Conservation (phyloP, 2,329 filamentous ascomycete species). For the Diaporthe australafricana region DNA sequence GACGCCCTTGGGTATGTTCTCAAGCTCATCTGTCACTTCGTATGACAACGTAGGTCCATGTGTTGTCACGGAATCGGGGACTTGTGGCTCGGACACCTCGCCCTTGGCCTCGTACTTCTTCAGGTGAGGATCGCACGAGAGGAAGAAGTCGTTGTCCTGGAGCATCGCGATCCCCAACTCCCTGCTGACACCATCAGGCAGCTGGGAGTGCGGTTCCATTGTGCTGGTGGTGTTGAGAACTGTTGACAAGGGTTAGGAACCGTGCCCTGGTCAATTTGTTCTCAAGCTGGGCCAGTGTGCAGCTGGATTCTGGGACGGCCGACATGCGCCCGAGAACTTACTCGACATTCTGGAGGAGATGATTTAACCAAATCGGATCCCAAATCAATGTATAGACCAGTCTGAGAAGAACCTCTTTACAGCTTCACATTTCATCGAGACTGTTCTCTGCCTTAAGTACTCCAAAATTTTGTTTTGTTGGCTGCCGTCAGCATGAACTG, state of each 20-base stretch:
- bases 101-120: conserved; percentile 53
- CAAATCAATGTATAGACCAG: not conserved
- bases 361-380: not conserved
- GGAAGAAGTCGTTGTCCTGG: conserved; percentile 64
- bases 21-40: conserved; percentile 43
- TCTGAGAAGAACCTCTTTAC: not conserved
- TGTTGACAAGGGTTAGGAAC: conserved; percentile 32
- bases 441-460: not conserved
- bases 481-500: not conserved
- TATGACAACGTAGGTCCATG: conserved; percentile 42
- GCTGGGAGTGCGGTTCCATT: conserved; percentile 55
- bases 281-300: not conserved
- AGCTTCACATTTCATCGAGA: not conserved
- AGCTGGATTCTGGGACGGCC: too few relatives aligned
- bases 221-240: conserved; percentile 58
- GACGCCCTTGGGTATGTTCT: conserved; percentile 52
- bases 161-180: conserved; percentile 57
- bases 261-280: not conserved
- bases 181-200: conserved; percentile 52
- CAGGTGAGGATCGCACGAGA: conserved; percentile 65
- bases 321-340: not conserved
- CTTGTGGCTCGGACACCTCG: conserved; percentile 37
- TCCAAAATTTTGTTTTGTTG: not conserved
- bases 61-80: conserved; percentile 44
- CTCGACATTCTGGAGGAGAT: not conserved